Conservation (phyloP, 257 asterid species). For the Rehmannia glutinosa region DNA sequence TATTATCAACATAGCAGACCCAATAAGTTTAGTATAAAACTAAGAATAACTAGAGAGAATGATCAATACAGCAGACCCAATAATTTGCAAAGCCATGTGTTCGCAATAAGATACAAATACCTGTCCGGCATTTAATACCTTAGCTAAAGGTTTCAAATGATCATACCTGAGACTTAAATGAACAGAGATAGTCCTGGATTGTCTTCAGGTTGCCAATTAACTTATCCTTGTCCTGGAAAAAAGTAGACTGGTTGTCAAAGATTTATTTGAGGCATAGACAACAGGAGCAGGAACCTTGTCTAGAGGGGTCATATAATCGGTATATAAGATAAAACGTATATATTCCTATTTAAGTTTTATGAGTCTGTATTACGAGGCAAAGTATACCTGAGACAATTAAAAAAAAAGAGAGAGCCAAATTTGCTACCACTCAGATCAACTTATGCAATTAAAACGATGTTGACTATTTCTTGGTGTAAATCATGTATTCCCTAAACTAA, state of each 20-base stretch:
- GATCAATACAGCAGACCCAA: too few species aligned
- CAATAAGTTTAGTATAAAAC: not conserved
- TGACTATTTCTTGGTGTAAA: not conserved
- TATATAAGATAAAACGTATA: too few species aligned
- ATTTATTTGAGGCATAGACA: constrained; percentile 12
- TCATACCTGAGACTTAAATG: constrained; percentile 81
- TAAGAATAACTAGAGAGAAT: too few species aligned
- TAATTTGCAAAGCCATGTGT: not conserved
- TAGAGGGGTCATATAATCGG: not conserved
- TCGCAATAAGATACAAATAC: not conserved
- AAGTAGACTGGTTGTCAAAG: constrained; percentile 12
- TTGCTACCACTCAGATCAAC: not conserved
- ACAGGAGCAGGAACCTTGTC: not conserved
- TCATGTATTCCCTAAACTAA: too few species aligned
- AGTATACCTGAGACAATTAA: too few species aligned
- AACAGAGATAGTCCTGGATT: constrained; percentile 92
- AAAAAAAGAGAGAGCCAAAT: too few species aligned
- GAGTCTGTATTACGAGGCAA: too few species aligned
- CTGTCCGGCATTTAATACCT: not conserved
- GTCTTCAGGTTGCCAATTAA: constrained; percentile 75
- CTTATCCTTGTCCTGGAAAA: constrained; percentile 82
- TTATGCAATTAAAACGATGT: not conserved
- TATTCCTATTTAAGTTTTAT: too few species aligned
- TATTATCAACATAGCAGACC: not conserved
- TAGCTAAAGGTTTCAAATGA: constrained; percentile 9